Evolutionary conservation across 1,139 yeast genomes (phyloP).

Genomic region (Wickerhamomyces sp.): DNA sequence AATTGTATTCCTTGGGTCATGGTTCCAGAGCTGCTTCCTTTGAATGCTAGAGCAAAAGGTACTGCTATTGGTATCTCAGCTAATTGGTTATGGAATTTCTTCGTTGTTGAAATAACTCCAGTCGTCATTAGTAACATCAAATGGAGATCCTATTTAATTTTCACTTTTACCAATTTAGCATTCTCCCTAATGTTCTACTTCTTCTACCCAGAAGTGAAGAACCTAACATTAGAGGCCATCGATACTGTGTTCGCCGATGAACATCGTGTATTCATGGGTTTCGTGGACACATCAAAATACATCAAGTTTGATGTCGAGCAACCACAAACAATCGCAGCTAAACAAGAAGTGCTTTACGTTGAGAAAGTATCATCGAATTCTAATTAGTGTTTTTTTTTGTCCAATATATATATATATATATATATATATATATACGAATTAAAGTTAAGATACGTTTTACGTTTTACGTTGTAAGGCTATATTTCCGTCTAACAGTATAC

Average conservation of each 20-base stretch:
- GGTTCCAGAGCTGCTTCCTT: conserved; percentile 42
- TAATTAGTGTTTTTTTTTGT: too few relatives aligned
- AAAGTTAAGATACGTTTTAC: too few relatives aligned
- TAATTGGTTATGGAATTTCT: conserved; percentile 43
- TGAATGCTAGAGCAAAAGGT: conserved; percentile 40
- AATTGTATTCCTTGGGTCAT: conserved; percentile 41
- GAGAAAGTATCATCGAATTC: neutral
- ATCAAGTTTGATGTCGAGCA: neutral
- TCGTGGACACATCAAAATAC: neutral
- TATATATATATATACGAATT: neutral
- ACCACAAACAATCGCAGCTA: neutral
- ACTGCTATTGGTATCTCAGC: conserved; percentile 45
- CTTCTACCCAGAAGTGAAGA: conserved; percentile 66
- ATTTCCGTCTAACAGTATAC: too few relatives aligned
- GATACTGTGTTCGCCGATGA: neutral
- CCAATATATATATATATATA: too few relatives aligned
- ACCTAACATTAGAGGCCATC: conserved; percentile 57
- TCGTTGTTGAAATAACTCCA: conserved; percentile 42
- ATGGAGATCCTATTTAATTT: conserved; percentile 40
- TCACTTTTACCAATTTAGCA: conserved; percentile 34
- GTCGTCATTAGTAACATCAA: conserved; percentile 37
- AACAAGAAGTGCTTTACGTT: neutral
- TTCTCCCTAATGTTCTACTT: conserved; percentile 60
- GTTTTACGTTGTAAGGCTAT: neutral
- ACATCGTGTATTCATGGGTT: neutral